These are phyloP conservation scores for Candida vartiovaarae DNA, from an alignment of 805 yeast species.

Conservation along the genomic window DNA sequence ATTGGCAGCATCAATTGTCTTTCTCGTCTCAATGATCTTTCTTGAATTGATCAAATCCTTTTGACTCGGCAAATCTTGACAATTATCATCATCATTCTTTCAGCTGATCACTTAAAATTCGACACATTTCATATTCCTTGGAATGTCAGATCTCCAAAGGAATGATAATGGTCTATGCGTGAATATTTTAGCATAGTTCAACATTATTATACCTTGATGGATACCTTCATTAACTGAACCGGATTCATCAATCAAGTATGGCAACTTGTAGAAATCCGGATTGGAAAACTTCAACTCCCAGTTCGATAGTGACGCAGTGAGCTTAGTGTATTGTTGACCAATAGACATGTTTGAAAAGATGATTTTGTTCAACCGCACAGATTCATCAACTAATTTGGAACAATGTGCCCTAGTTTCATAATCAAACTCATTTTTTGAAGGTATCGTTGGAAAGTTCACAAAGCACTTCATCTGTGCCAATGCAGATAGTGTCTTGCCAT, in stretches of 20 bases:
- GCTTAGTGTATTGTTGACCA: constrained; percentile 29
- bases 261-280: constrained; percentile 35
- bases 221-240: constrained; percentile 48
- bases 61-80: constrained; percentile 23
- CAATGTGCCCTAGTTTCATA: constrained; percentile 40
- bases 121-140: constrained; percentile 33
- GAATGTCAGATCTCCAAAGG: constrained; percentile 42
- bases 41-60: constrained; percentile 34
- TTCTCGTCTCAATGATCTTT: constrained; percentile 44
- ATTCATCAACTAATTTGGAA: constrained; percentile 41
- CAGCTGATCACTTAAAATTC: constrained; percentile 19
- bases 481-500: constrained; percentile 37
- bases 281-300: constrained; percentile 42
- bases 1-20: constrained; percentile 48
- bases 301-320: constrained; percentile 41
- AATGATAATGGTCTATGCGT: constrained; percentile 48
- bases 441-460: constrained; percentile 33
- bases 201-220: constrained; percentile 41
- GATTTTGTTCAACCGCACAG: constrained; percentile 40
- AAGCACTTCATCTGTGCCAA: constrained; percentile 30
- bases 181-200: constrained; percentile 47
- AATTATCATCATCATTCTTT: constrained; percentile 26
- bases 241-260: constrained; percentile 33
- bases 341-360: constrained; percentile 35
- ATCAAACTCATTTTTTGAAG: constrained; percentile 34